Evolutionary conservation across 148 eudicot genomes (phyloP).

Genomic region (Chenopodium album): DNA sequence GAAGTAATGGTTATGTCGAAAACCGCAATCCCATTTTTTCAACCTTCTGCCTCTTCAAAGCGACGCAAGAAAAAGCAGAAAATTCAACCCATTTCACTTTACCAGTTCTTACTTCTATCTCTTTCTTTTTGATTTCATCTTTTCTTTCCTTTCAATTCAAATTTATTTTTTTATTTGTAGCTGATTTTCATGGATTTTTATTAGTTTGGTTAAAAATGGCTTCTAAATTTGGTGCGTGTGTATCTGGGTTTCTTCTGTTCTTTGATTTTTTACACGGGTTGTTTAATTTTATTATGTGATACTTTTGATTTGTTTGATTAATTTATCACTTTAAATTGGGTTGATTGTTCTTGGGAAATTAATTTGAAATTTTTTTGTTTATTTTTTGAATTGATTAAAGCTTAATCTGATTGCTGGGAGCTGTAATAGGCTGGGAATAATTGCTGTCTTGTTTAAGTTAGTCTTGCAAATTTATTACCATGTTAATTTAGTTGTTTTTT

Average conservation of each 20-base stretch:
- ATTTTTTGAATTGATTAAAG: not conserved
- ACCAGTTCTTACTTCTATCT: too few species aligned
- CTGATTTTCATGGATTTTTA: not conserved
- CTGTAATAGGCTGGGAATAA: not conserved
- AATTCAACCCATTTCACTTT: not conserved
- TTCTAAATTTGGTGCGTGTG: slow-evolving; percentile 15
- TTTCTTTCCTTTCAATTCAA: not conserved
- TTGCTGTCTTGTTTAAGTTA: not conserved
- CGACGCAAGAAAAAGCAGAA: slow-evolving; percentile 3
- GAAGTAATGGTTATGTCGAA: slow-evolving; percentile 27
- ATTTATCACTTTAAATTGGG: not conserved
- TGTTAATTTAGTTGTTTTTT: not conserved
- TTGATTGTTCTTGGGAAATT: not conserved
- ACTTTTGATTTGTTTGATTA: not conserved
- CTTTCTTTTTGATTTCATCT: not conserved
- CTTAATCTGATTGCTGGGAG: slow-evolving; percentile 1
- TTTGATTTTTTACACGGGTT: not conserved
- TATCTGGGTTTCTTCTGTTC: not conserved
- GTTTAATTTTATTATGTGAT: not conserved
- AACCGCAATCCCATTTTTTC: slow-evolving; percentile 19
- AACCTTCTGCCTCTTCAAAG: slow-evolving; percentile 11
- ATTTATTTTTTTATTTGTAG: not conserved
- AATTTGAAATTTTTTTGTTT: not conserved
- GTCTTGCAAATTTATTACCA: not conserved
- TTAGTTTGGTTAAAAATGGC: not conserved